Percentiles rank a stretch among this genome's conserved stretches.
Evolutionary conservation across 345 rosid genomes (phyloP).

Genomic region (Erodium maritimum): DNA sequence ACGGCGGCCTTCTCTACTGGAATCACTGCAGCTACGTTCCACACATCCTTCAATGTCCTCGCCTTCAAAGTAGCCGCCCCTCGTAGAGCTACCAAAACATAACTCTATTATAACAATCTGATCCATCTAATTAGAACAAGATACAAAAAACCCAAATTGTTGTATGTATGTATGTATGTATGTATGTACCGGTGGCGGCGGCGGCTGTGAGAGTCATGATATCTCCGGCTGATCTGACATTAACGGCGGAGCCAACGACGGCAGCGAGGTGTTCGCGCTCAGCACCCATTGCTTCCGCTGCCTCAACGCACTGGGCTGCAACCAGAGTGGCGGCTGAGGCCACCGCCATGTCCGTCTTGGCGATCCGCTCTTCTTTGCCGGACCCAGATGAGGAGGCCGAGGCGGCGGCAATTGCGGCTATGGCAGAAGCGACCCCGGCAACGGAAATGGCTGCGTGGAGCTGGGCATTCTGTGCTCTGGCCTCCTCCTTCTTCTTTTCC

Average conservation of each 20-base stretch:
- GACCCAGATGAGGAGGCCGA: conserved; percentile 49
- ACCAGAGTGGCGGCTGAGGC: conserved; percentile 85
- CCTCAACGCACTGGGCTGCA: conserved; percentile 85
- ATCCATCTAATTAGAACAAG: neutral
- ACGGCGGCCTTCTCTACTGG: conserved; percentile 88
- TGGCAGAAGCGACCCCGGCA: conserved; percentile 72
- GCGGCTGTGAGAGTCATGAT: conserved; percentile 83
- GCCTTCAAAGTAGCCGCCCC: conserved; percentile 91
- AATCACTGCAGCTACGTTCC: conserved; percentile 89
- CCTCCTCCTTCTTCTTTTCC: conserved; percentile 85
- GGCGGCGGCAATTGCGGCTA: conserved; percentile 81
- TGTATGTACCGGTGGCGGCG: conserved; percentile 62
- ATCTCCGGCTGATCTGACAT: conserved; percentile 71
- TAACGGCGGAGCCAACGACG: conserved; percentile 75
- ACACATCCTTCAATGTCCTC: conserved; percentile 70
- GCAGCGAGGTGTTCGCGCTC: conserved; percentile 72
- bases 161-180: too few species aligned
- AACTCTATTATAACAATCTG: neutral
- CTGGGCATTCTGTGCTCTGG: conserved; percentile 72
- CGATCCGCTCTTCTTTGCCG: conserved; percentile 68
- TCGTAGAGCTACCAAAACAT: conserved; percentile 44
- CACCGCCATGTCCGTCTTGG: conserved; percentile 69
- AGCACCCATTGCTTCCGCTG: conserved; percentile 82
- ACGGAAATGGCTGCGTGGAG: conserved; percentile 72
- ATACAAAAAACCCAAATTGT: neutral